These are phyloP conservation scores for Bacterosira constricta DNA, from an alignment of 108 stramenopile species.

Conservation along the genomic window DNA sequence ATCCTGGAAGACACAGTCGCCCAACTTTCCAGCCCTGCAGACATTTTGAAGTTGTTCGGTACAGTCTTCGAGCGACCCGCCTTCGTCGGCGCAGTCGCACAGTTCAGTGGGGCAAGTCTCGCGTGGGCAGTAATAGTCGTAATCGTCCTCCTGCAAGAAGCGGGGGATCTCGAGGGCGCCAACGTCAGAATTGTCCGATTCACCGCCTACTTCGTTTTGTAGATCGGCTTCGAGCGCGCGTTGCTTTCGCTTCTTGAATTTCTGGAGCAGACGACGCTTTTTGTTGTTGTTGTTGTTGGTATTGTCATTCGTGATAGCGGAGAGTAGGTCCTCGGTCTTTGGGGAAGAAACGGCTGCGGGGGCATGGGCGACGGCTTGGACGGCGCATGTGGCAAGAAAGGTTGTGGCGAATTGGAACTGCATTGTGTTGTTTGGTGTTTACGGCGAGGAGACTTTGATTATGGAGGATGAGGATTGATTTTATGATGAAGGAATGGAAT, in stretches of 20 bases:
- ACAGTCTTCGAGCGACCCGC: conserved; percentile 45
- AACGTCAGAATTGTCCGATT: conserved; percentile 16
- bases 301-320: not conserved
- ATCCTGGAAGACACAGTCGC: conserved; percentile 39
- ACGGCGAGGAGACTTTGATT: too few species aligned
- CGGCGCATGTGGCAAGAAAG: conserved; percentile 8
- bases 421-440: conserved; percentile 1
- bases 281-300: not conserved
- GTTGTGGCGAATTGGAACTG: conserved; percentile 6
- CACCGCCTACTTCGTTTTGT: not conserved
- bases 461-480: too few species aligned
- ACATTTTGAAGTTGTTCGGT: conserved; percentile 37
- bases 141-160: conserved; percentile 29
- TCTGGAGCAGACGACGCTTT: conserved; percentile 22
- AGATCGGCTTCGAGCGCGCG: not conserved
- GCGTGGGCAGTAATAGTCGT: conserved; percentile 45
- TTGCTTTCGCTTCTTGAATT: conserved; percentile 12
- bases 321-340: not conserved
- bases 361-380: conserved; percentile 2
- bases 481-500: too few species aligned
- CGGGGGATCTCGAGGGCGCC: conserved; percentile 36
- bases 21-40: conserved; percentile 28
- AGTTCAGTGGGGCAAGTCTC: conserved; percentile 43
- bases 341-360: not conserved
- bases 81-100: conserved; percentile 46